Evolutionary conservation across 164 flowering plant species (phyloP), one percentile per base, ranked within the genome.

Genomic region (Akebia trifoliata): DNA sequence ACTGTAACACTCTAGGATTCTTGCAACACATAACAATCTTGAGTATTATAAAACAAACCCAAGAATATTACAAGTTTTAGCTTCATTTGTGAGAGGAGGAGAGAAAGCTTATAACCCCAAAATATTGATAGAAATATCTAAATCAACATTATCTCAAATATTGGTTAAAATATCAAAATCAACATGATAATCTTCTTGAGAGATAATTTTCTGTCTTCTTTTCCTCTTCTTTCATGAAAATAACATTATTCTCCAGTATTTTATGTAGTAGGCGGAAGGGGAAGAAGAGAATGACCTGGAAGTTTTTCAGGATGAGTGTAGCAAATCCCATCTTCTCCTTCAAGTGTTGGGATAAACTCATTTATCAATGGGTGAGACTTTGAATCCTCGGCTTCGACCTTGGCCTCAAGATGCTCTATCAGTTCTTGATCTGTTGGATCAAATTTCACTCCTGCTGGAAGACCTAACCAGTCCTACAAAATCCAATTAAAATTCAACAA

Each of bases 301-400:
- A 90, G 94, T 70, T 81, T 90, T 65, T 90, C 95, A 24, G 97
- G 97, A 73, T 90, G 97, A 42, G 95, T 90, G 45, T 90, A 90
- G 60, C 97, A 90, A 75, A 90, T 90, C 51, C 97, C 97, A 73
- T 86, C 97, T 74, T 90, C 97, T 1, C 95, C 97, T 77, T 86
- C 88, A 72, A 90, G 81, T 0, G 97, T 86, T n/a, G 92, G 94
- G 55, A 90, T 86, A 74, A 90, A 90, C 71, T 85, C 94, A 72
- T 90, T 90, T 11, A 90, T 90, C 62, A 90, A 67, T 66, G 97
- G 97, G 69, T 89, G 97, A 53, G 97, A 81, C 65, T 84, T 84
- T 49, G 72, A 69, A 65, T 81, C 79, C 55, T 75, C 76, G 31
- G 74, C 78, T 60, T 77, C 85, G 0, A 83, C 94, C 66, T 86